These are phyloP conservation scores for Phytopythium montanum DNA, from an alignment of 352 stramenopile species.

Conservation along the genomic window DNA sequence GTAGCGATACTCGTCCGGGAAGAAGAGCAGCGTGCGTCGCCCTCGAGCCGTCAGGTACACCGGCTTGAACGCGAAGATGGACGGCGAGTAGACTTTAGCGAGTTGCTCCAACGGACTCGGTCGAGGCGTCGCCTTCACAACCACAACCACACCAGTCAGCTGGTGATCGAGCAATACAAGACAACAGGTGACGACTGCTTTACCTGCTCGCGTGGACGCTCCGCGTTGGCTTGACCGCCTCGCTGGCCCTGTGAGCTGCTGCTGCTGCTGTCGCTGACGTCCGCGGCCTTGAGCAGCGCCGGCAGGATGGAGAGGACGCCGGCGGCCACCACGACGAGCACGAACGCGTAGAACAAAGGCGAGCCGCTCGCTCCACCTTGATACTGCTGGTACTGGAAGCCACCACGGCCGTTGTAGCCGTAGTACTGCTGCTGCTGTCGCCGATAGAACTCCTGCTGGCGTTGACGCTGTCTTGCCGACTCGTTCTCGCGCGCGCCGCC, in stretches of 20 bases:
- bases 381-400: constrained; percentile 30
- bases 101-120: constrained; percentile 43
- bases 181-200: neutral
- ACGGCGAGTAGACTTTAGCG: constrained; percentile 68
- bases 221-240: neutral
- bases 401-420: constrained; percentile 22
- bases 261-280: constrained; percentile 2
- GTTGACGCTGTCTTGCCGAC: constrained; percentile 10
- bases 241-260: neutral
- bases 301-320: constrained; percentile 46
- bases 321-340: constrained; percentile 35
- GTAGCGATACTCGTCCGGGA: constrained; percentile 40
- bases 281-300: constrained; percentile 11
- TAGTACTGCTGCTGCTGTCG: constrained; percentile 45
- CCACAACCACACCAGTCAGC: neutral
- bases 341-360: constrained; percentile 48
- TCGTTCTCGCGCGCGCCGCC: constrained; percentile 8
- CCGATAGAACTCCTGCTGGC: constrained; percentile 42
- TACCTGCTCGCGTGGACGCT: neutral
- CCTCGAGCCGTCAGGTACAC: constrained; percentile 62
- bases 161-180: neutral
- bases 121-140: constrained; percentile 10
- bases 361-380: constrained; percentile 27
- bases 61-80: constrained; percentile 58
- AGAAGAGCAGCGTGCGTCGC: constrained; percentile 58